Evolutionary conservation across 257 asterid genomes (phyloP).

Genomic region (Anisodus acutangulus): DNA sequence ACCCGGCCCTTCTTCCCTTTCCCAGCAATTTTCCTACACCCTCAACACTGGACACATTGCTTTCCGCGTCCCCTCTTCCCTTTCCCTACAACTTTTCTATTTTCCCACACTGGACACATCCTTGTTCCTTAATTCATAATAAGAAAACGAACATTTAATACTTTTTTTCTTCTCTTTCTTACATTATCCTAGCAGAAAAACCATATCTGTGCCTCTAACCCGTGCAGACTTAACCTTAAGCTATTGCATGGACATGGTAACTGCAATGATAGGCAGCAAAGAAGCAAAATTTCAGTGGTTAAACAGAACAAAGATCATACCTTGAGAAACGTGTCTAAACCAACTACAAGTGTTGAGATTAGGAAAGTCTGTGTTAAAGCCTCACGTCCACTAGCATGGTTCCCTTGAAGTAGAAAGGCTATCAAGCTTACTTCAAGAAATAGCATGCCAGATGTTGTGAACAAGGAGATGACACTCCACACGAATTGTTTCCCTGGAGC

Average conservation of each 20-base stretch:
- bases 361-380: slow-evolving; percentile 51
- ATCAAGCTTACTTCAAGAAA: slow-evolving; percentile 59
- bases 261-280: background rate
- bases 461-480: slow-evolving; percentile 49
- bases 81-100: background rate
- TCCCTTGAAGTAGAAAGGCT: slow-evolving; percentile 55
- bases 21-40: slow-evolving; percentile 4
- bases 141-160: background rate
- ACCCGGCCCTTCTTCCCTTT: background rate
- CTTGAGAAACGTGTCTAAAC: slow-evolving; percentile 50
- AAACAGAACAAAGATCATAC: slow-evolving; percentile 28
- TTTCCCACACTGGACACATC: background rate
- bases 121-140: background rate
- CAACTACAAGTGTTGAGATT: slow-evolving; percentile 49
- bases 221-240: background rate
- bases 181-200: slow-evolving; percentile 1
- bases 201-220: background rate
- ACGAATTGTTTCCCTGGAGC: slow-evolving; percentile 43
- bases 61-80: background rate
- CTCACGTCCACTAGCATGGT: slow-evolving; percentile 52
- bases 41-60: background rate
- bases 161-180: background rate
- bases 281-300: background rate
- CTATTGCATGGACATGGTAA: slow-evolving; percentile 16
- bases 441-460: slow-evolving; percentile 50